Percentiles rank a stretch among this genome's conserved stretches.
Evolutionary conservation across 257 asterid genomes (phyloP).

Genomic region (Solanum chaucha): DNA sequence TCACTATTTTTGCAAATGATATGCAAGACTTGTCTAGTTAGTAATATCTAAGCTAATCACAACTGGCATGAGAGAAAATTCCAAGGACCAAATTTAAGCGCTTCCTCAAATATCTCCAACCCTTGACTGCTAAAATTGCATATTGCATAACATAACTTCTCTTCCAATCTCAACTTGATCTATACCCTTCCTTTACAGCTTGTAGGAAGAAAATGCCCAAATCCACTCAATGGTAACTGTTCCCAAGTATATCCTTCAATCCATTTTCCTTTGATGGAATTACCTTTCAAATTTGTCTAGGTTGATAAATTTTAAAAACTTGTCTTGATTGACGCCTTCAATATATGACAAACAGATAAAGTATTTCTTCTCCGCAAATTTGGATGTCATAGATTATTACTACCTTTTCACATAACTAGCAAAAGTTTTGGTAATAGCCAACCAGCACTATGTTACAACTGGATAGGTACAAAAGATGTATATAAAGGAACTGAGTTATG

Average conservation of each 20-base stretch:
- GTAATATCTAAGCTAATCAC: background rate
- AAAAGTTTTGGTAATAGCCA: background rate
- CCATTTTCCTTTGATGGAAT: background rate
- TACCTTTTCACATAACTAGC: background rate
- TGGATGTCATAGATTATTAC: background rate
- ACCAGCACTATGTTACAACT: background rate
- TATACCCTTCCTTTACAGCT: background rate
- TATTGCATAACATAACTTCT: background rate
- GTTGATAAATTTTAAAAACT: background rate
- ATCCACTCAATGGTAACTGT: background rate
- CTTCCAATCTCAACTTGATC: background rate
- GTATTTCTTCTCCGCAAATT: background rate
- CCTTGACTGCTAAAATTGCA: background rate
- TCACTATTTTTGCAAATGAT: background rate
- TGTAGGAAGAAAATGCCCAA: background rate
- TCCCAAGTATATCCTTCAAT: background rate
- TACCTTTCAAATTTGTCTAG: background rate
- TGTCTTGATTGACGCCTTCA: background rate
- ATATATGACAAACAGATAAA: background rate
- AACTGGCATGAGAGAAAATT: background rate
- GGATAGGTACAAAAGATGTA: background rate
- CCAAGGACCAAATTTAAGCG: background rate
- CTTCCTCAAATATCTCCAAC: background rate
- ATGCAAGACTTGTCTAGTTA: background rate
- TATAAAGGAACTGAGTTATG: background rate